A percentile compares a stretch with the other conserved stretches of the same genome.
phyloP scores from a whole-genome alignment of 768 basidiomycete genomes.

The Leccinum imitatum region DNA sequence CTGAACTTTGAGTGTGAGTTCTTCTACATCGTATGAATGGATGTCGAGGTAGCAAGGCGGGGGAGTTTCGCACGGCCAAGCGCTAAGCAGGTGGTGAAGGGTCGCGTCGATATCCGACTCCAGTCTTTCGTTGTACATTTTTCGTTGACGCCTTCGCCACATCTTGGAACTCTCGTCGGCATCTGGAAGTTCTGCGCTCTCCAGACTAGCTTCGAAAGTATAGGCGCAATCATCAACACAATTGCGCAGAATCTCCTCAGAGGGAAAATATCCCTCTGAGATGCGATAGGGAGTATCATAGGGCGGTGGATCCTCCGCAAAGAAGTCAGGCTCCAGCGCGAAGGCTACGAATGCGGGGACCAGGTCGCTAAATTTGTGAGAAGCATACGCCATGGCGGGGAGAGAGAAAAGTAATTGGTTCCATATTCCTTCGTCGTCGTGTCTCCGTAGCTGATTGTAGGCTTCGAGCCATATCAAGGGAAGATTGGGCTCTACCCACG shows the following conservation, averaged over 20 bases:
- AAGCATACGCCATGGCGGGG: conserved; percentile 33
- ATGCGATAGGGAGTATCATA: conserved; percentile 14
- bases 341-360: conserved; percentile 36
- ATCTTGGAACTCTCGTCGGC: neutral
- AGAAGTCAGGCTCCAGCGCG: conserved; percentile 12
- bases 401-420: conserved; percentile 32
- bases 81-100: neutral
- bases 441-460: conserved; percentile 29
- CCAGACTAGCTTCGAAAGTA: conserved; percentile 15
- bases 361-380: conserved; percentile 10
- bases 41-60: conserved; percentile 2
- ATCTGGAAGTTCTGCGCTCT: neutral
- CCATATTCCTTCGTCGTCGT: conserved; percentile 7
- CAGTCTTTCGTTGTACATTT: conserved; percentile 8
- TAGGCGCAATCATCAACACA: neutral
- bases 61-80: conserved; percentile 24
- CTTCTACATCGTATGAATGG: conserved; percentile 3
- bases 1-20: neutral
- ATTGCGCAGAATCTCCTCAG: neutral
- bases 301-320: conserved; percentile 14
- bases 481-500: conserved; percentile 29
- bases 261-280: conserved; percentile 10
- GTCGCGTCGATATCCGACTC: conserved; percentile 3
- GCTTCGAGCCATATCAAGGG: conserved; percentile 26
- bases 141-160: conserved; percentile 6